phyloP scores from a whole-genome alignment of 1,284 basidiomycete genomes.

The Polyporus tsugae region DNA sequence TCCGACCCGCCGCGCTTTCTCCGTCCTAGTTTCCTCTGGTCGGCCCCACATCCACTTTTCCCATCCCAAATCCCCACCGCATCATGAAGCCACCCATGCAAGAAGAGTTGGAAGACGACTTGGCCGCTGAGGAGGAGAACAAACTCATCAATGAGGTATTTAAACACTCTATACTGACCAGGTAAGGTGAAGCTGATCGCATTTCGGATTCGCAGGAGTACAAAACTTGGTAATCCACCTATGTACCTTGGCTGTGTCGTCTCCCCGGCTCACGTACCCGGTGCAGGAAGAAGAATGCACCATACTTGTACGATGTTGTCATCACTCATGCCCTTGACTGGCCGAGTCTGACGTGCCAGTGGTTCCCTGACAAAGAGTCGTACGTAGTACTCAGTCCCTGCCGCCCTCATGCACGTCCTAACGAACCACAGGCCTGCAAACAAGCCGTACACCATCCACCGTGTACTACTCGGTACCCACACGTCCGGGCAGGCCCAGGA shows the following conservation, averaged over 20 bases:
- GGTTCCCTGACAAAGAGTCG: slow-evolving; percentile 98
- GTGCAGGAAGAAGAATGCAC: slow-evolving; percentile 94
- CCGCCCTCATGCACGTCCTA: slow-evolving; percentile 9
- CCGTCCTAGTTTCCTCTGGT: neutral
- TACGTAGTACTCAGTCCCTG: slow-evolving; percentile 49
- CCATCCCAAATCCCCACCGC: neutral
- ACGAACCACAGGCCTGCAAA: slow-evolving; percentile 69
- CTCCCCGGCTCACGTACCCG: slow-evolving; percentile 19
- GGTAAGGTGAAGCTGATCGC: neutral
- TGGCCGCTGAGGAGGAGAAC: slow-evolving; percentile 86
- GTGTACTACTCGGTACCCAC: slow-evolving; percentile 96
- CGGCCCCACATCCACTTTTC: too few species aligned
- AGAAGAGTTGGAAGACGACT: slow-evolving; percentile 83
- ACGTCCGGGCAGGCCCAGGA: slow-evolving; percentile 96
- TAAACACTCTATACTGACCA: neutral
- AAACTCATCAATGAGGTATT: slow-evolving; percentile 92
- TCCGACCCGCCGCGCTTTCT: neutral
- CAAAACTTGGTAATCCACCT: slow-evolving; percentile 71
- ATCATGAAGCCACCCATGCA: slow-evolving; percentile 67
- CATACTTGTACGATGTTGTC: slow-evolving; percentile 96
- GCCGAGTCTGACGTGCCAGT: slow-evolving; percentile 98
- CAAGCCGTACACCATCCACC: slow-evolving; percentile 93
- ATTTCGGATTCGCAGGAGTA: slow-evolving; percentile 66
- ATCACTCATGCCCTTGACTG: slow-evolving; percentile 98
- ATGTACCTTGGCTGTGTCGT: slow-evolving; percentile 16